These are phyloP conservation scores for Carex arenaria DNA, from an alignment of 202 grass and related monocot genomes.

Conservation along the genomic window DNA sequence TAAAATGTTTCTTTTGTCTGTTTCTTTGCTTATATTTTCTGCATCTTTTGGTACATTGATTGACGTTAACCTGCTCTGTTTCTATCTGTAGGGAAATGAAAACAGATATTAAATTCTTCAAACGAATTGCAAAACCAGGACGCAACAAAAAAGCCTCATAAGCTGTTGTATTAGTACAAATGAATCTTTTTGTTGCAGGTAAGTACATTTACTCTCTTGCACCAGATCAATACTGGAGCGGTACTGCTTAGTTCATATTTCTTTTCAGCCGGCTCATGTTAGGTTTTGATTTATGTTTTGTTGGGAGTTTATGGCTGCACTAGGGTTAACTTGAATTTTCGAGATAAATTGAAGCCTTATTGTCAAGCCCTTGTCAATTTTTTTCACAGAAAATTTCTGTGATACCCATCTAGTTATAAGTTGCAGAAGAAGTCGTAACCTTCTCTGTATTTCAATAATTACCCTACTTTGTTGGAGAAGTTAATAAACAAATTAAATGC, in stretches of 20 bases:
- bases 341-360: background rate
- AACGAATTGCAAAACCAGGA: constrained; percentile 53
- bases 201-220: background rate
- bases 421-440: background rate
- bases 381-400: background rate
- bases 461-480: background rate
- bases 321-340: background rate
- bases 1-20: constrained; percentile 11
- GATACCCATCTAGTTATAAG: background rate
- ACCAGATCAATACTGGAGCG: background rate
- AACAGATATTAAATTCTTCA: constrained; percentile 59
- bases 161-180: constrained; percentile 33
- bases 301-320: constrained; percentile 2
- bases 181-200: background rate
- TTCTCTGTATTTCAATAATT: background rate
- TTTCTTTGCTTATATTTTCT: constrained; percentile 17
- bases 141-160: constrained; percentile 81
- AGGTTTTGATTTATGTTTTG: background rate
- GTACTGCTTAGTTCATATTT: constrained; percentile 1
- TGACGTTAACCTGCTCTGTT: constrained; percentile 14
- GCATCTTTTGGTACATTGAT: background rate
- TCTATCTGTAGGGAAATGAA: constrained; percentile 64
- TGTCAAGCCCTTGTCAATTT: background rate
- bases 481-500: background rate
- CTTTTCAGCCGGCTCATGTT: background rate